Evolutionary conservation across 352 stramenopile species (phyloP).

Genomic region (Phytophthora foliorum): DNA sequence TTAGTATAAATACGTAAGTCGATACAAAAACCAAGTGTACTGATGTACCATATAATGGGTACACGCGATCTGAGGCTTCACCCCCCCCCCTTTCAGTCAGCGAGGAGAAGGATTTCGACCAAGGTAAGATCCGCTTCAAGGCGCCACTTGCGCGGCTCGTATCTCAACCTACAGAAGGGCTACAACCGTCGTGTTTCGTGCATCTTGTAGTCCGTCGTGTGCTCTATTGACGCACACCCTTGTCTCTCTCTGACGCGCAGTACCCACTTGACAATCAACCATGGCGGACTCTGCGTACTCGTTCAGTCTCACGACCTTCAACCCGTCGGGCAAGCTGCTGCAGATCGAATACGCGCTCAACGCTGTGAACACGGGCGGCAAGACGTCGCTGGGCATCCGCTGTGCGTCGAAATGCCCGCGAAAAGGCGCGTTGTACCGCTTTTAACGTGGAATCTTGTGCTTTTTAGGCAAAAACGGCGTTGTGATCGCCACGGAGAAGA

Average conservation of each 20-base stretch:
- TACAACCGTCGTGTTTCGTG: background rate
- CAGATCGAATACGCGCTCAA: conserved; percentile 99
- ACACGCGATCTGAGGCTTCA: conserved; percentile 31
- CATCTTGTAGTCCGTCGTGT: background rate
- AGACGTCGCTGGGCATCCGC: conserved; percentile 98
- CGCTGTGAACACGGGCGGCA: conserved; percentile 97
- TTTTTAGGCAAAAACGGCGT: conserved; percentile 97
- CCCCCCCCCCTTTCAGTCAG: conserved; percentile 35
- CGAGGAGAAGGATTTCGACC: conserved; percentile 41
- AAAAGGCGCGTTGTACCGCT: background rate
- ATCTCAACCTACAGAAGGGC: background rate
- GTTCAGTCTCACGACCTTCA: conserved; percentile 99
- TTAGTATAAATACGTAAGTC: background rate
- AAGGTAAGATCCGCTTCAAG: conserved; percentile 43
- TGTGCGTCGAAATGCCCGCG: conserved; percentile 48
- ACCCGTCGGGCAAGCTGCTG: conserved; percentile 98
- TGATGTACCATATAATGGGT: conserved; percentile 23
- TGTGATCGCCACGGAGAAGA: conserved; percentile 99
- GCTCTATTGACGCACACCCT: conserved; percentile 7
- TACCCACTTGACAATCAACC: conserved; percentile 33
- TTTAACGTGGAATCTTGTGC: background rate
- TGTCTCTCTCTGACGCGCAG: background rate
- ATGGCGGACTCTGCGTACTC: conserved; percentile 98
- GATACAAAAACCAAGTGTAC: conserved; percentile 5
- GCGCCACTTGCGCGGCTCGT: conserved; percentile 1